Base-by-base conservation (phyloP, 257 asterid species). In the Osmanthus fragrans region DNA sequence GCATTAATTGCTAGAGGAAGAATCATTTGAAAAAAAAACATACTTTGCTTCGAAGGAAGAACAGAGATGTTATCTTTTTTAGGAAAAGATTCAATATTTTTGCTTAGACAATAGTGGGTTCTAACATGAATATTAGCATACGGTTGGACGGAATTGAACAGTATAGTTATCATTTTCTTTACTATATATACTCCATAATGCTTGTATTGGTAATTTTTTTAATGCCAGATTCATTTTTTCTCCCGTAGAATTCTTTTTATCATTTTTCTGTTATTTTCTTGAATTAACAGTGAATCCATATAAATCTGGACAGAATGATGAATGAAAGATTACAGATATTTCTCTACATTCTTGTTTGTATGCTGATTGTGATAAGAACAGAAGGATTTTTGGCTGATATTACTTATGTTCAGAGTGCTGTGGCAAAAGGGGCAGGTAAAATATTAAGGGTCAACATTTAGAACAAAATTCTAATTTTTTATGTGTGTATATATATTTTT, bases 401-500 rank as follows among this genome's bases (percentile, higher is more conserved):
- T 45, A 90, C 90, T 79, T 85, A 87, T 75, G 84, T 88, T 75
- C 63, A 76, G 73, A 84, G 83, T 78, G 95, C 90, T 74, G 89
- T 88, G 27, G 80, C 88, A 16, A 88, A 90, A 84, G 95, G 95
- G 72, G 95, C 85, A 67, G 93, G 95, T 90, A 78, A 79, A 30
- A 37, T 32, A 66, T 33, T n/a, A 76, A 19, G 19, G 11, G 4
- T 47, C 36, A 33, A 12, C 37, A 29, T 45, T 1, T 45, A 19
- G 27, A 15, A 0, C 4, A 1, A 1, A 23, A 29, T 66, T 66
- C 67, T 37, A 49, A 25, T 32, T 71, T 4, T 23, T 3, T n/a
- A 40, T 30, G 18, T 70, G 18, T 70, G 29, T 66, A 12, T 4
- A 66, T 66, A 16, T 66, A 11, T 4, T 18, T 76, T 72, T 72